Evolutionary conservation across 2,329 filamentous ascomycete species (phyloP), one percentile per base, ranked within the genome.

Genomic region (Dryadomyces quercus-mongolicae): DNA sequence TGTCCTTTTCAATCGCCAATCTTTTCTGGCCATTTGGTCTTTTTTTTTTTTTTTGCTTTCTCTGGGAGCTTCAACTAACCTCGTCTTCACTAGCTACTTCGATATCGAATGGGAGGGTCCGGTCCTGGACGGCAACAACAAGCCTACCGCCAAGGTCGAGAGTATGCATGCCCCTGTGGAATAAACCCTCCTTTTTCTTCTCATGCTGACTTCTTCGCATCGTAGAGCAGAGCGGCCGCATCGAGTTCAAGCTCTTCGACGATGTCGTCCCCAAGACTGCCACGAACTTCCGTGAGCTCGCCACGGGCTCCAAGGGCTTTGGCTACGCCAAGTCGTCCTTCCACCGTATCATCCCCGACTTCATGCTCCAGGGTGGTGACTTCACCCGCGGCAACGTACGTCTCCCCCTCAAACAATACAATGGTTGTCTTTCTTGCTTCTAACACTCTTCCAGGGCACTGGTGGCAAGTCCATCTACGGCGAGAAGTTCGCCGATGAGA

Each of bases 321-420:
- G 88, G 88, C 64, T 95, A 94, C 80, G 72, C 80, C 70, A 82
- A 81, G 68, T 93, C 88, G 64, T 78, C 80, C 62, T 95, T 95
- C 85, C 89, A 95, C 81, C 88, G 90, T 65, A 85, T 95, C 73
- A 95, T 95, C 73, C 86, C 86, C 63, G 71, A 88, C 56, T 95
- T 95, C 81, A 95, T 95, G 90, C 85, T 95, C 65, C 90, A 95
- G 81, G 90, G 89, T 70, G 89, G 89, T 80, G 89, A 95, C 80
- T 94, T 94, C 78, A 94, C 89, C 73, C 86, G 86, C 68, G 82
- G 84, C 68, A 93, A 94, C 74, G 90, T 95, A 78, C 71, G 87
- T 74, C 10, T 22, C 3, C 9, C 4, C 15, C n/a, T n/a, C n/a
- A n/a, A n/a, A n/a, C n/a, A n/a, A n/a, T 40, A 9, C 38, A n/a